Evolutionary conservation across 495 filamentous ascomycete species (phyloP).

Genomic region (Aspergillus saccharolyticus): DNA sequence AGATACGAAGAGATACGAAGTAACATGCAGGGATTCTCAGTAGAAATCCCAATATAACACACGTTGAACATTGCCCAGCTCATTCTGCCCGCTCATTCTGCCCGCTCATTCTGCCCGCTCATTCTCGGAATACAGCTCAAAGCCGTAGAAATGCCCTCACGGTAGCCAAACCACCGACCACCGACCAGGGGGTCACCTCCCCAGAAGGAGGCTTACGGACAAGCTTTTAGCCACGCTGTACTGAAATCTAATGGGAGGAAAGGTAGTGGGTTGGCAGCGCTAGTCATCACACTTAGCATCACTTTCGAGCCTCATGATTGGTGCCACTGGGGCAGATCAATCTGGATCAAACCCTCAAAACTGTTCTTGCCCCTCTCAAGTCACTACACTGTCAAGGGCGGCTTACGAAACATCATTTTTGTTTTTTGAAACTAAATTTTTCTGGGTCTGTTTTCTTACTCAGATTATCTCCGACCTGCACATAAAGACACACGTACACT

Average conservation of each 20-base stretch:
- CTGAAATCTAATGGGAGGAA: conserved; percentile 5
- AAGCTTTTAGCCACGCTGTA: conserved; percentile 27
- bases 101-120: too few species aligned
- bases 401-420: neutral
- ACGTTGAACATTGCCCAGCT: neutral
- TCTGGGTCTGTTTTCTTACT: too few species aligned
- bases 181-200: conserved; percentile 12
- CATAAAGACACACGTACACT: too few species aligned
- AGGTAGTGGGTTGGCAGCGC: conserved; percentile 11
- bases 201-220: conserved; percentile 22
- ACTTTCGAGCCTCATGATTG: neutral
- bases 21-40: too few species aligned
- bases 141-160: too few species aligned
- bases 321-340: neutral
- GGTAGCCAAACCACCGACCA: too few species aligned
- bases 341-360: neutral
- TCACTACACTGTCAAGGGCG: too few species aligned
- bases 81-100: too few species aligned
- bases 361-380: neutral
- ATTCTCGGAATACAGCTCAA: too few species aligned
- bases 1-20: too few species aligned
- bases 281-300: conserved; percentile 8
- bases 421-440: too few species aligned
- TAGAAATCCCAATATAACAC: too few species aligned
- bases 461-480: neutral